Conservation (phyloP, 2,329 filamentous ascomycete species). For the Calonectria crousiana region DNA sequence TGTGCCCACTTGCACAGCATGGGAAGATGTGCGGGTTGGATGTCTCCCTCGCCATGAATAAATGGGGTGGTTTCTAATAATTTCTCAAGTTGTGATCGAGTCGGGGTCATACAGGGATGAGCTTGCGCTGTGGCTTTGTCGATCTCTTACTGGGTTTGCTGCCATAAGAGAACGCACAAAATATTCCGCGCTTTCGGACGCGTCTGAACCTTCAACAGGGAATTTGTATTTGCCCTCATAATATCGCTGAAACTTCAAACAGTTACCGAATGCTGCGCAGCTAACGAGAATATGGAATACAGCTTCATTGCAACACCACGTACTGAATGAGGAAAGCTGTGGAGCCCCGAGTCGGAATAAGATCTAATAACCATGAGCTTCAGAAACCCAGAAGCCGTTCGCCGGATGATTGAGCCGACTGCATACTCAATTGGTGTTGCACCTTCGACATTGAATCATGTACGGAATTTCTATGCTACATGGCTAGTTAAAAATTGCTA, state of each 20-base stretch:
- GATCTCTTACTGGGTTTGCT: not conserved
- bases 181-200: not conserved
- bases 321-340: constrained; percentile 19
- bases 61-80: not conserved
- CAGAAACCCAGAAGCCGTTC: constrained; percentile 23
- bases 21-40: not conserved
- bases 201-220: not conserved
- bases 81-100: not conserved
- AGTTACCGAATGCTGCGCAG: constrained; percentile 6
- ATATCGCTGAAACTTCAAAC: constrained; percentile 7
- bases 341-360: not conserved
- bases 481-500: too few species aligned
- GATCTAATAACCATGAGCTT: constrained; percentile 13
- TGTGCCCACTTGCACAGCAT: not conserved
- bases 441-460: too few species aligned
- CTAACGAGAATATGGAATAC: constrained; percentile 22
- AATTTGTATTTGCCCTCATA: not conserved
- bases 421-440: not conserved
- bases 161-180: constrained; percentile 4
- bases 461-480: too few species aligned
- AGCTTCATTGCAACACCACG: constrained; percentile 27
- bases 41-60: not conserved
- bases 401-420: not conserved
- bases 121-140: not conserved
- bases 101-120: not conserved